phyloP scores from a whole-genome alignment of 2,329 filamentous ascomycete species.

The Ascochyta rabiei region DNA sequence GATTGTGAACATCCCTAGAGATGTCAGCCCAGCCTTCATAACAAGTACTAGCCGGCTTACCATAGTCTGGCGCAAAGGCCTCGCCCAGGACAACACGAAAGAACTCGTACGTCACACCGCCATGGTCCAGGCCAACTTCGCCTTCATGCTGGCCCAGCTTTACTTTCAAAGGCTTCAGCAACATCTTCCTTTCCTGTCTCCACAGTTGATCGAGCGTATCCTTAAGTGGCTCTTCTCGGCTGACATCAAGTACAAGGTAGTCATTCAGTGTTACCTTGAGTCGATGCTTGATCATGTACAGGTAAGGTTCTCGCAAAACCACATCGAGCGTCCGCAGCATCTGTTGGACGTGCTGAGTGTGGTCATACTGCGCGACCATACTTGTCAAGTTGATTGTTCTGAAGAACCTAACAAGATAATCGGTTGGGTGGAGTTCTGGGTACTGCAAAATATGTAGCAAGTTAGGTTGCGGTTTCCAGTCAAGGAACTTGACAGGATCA shows the following conservation, averaged over 20 bases:
- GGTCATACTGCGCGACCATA: slow-evolving; percentile 81
- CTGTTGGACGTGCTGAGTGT: slow-evolving; percentile 35
- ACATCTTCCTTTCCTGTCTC: slow-evolving; percentile 80
- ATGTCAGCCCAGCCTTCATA: slow-evolving; percentile 14
- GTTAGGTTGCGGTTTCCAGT: slow-evolving; percentile 66
- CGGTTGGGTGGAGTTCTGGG: slow-evolving; percentile 77
- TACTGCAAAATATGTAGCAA: slow-evolving; percentile 78
- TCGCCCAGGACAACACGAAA: slow-evolving; percentile 84
- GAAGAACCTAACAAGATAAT: slow-evolving; percentile 80
- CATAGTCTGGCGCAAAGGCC: slow-evolving; percentile 77
- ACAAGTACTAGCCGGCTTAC: slow-evolving; percentile 45
- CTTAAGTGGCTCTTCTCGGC: slow-evolving; percentile 48
- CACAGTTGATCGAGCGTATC: slow-evolving; percentile 81
- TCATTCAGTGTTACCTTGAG: slow-evolving; percentile 46
- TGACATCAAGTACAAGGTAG: slow-evolving; percentile 54
- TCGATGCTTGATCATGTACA: slow-evolving; percentile 35
- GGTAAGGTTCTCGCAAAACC: slow-evolving; percentile 31
- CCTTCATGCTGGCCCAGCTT: slow-evolving; percentile 79
- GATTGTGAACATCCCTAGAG: slow-evolving; percentile 72
- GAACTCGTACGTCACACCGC: slow-evolving; percentile 95
- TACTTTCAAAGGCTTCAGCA: slow-evolving; percentile 86
- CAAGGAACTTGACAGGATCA: slow-evolving; percentile 72
- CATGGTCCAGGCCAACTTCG: slow-evolving; percentile 90
- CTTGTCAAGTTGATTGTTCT: slow-evolving; percentile 83
- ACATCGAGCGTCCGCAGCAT: slow-evolving; percentile 35